Conservation (phyloP, 2,329 filamentous ascomycete species). For the Verticillium tricorpus region DNA sequence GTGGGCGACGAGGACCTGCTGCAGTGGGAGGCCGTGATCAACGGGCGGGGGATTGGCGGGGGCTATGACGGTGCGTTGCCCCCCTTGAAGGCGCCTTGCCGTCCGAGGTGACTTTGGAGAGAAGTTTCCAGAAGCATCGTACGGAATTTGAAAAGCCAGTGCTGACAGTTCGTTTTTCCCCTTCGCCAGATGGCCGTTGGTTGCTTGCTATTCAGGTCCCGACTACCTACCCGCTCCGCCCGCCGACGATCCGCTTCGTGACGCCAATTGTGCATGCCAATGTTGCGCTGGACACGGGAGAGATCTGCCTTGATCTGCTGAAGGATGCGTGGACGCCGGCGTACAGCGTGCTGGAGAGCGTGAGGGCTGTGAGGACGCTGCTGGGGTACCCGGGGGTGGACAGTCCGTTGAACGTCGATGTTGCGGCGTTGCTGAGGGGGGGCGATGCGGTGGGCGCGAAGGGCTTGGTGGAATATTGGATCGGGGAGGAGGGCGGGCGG, state of each 20-base stretch:
- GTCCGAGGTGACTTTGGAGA: neutral
- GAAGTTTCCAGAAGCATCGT: neutral
- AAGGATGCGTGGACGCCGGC: conserved; percentile 77
- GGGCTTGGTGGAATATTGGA: conserved; percentile 69
- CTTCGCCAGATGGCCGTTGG: conserved; percentile 65
- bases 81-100: neutral
- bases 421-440: conserved; percentile 63
- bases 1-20: conserved; percentile 50
- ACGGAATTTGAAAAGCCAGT: neutral
- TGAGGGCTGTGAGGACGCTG: conserved; percentile 69
- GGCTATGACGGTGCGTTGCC: conserved; percentile 50
- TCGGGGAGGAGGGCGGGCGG: conserved; percentile 40
- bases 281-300: conserved; percentile 64
- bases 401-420: conserved; percentile 73
- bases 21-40: conserved; percentile 56
- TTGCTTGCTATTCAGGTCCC: conserved; percentile 75
- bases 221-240: conserved; percentile 68
- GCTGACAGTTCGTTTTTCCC: neutral
- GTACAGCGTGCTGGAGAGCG: conserved; percentile 72
- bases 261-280: conserved; percentile 87
- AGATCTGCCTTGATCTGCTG: conserved; percentile 91
- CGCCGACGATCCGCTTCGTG: conserved; percentile 75
- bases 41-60: conserved; percentile 48
- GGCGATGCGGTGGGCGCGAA: conserved; percentile 67
- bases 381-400: conserved; percentile 65